These are phyloP conservation scores for Paraphaeosphaeria sporulosa DNA, from an alignment of 2,329 filamentous ascomycete genomes.

Conservation along the genomic window DNA sequence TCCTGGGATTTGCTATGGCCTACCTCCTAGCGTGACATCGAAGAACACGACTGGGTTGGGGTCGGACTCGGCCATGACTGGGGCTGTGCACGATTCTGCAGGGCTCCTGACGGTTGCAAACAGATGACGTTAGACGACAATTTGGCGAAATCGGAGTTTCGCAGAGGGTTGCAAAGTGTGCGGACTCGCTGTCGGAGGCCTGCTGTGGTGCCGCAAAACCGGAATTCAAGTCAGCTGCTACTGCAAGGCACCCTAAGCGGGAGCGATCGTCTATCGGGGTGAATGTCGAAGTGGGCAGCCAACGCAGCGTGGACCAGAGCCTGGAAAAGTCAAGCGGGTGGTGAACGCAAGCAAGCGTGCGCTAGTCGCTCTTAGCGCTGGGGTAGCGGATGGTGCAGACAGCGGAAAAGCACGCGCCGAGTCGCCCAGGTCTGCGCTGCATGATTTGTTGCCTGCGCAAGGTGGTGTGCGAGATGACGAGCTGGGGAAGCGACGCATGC, in stretches of 20 bases:
- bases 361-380: constrained; percentile 23
- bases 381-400: constrained; percentile 16
- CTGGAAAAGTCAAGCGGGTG: constrained; percentile 18
- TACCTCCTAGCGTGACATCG: constrained; percentile 80
- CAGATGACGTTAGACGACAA: constrained; percentile 33
- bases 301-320: constrained; percentile 6
- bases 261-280: constrained; percentile 10
- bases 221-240: constrained; percentile 21
- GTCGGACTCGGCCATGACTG: constrained; percentile 46
- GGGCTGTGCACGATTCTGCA: constrained; percentile 35
- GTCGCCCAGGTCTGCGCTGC: neutral
- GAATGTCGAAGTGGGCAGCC: constrained; percentile 1
- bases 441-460: neutral
- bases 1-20: constrained; percentile 34
- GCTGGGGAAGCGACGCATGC: neutral
- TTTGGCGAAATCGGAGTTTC: constrained; percentile 14
- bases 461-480: neutral
- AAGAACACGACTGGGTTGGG: constrained; percentile 71
- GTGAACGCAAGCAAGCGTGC: constrained; percentile 10
- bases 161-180: constrained; percentile 11
- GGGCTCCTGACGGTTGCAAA: constrained; percentile 16
- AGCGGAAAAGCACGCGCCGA: constrained; percentile 5
- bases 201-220: constrained; percentile 12
- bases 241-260: constrained; percentile 19
- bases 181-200: constrained; percentile 21